Evolutionary conservation across 2,329 filamentous ascomycete genomes (phyloP).

Genomic region (Tolypocladium nubicola): DNA sequence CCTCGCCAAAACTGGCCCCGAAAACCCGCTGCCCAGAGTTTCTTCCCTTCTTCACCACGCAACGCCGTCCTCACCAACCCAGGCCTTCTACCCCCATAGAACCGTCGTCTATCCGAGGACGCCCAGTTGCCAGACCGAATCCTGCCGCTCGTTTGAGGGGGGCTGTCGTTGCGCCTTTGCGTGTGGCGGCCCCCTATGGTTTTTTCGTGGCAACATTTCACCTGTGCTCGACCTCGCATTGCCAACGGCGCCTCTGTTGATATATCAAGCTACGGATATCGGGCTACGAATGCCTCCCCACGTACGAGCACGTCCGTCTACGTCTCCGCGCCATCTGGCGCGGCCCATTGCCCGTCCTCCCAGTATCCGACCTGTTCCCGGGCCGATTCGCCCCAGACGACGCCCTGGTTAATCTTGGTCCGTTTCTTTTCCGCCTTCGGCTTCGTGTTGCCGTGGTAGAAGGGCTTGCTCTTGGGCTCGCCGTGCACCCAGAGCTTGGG

Average conservation of each 20-base stretch:
- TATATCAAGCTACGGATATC: no score
- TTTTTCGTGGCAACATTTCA: constrained; percentile 28
- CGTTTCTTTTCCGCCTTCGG: no score
- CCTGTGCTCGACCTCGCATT: neutral
- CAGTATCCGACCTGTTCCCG: no score
- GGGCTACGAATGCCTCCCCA: no score
- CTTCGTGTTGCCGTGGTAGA: no score
- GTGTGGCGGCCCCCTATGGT: constrained; percentile 35
- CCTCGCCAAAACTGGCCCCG: neutral
- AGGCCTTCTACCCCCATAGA: constrained; percentile 13
- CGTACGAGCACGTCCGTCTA: no score
- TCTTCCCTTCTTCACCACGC: constrained; percentile 16
- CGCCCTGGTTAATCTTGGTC: no score
- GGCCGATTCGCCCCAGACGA: no score
- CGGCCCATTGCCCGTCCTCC: no score
- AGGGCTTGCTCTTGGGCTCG: no score
- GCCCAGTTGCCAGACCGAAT: constrained; percentile 24
- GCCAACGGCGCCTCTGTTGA: neutral
- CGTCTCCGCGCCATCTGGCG: no score
- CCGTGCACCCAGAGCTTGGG: no score
- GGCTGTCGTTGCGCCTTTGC: constrained; percentile 20
- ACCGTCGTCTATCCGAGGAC: constrained; percentile 8
- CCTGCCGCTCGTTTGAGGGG: constrained; percentile 33
- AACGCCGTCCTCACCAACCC: constrained; percentile 17
- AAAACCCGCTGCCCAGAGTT: constrained; percentile 1